phyloP scores from a whole-genome alignment of 495 filamentous ascomycete genomes.

The Penicillium roqueforti region DNA sequence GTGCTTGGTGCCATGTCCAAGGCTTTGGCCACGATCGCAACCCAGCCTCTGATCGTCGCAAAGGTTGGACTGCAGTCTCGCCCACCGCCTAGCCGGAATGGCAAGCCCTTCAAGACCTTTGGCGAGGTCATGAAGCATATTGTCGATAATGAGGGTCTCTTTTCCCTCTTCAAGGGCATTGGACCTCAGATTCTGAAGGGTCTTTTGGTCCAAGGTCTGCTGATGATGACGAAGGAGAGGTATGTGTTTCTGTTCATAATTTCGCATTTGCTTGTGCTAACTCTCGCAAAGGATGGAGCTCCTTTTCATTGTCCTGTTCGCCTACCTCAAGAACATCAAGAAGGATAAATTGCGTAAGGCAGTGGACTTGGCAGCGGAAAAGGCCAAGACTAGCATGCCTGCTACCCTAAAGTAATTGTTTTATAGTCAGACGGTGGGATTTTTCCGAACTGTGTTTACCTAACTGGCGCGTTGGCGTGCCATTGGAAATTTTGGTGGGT shows the following conservation, averaged over 20 bases:
- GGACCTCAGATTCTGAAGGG: conserved; percentile 92
- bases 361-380: conserved; percentile 42
- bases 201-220: conserved; percentile 83
- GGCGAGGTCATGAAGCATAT: conserved; percentile 94
- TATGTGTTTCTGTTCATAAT: conserved; percentile 38
- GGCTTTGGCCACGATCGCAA: conserved; percentile 82
- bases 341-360: conserved; percentile 67
- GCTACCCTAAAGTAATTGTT: conserved; percentile 42
- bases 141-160: conserved; percentile 74
- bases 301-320: conserved; percentile 79
- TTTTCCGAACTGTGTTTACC: conserved; percentile 10
- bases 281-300: conserved; percentile 69
- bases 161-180: conserved; percentile 93
- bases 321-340: conserved; percentile 67
- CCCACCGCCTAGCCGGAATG: conserved; percentile 75
- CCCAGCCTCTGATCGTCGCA: conserved; percentile 95
- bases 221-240: conserved; percentile 99
- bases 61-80: conserved; percentile 95
- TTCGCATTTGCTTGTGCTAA: conserved; percentile 21
- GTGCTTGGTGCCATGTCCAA: conserved; percentile 94
- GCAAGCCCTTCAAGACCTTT: conserved; percentile 94
- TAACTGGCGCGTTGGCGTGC: conserved; percentile 27
- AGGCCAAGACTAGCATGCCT: conserved; percentile 42
- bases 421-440: background rate
- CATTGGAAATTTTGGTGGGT: conserved; percentile 8